Conservation (phyloP, 768 basidiomycete genomes). For the Phlebiopsis flavidoalba region DNA sequence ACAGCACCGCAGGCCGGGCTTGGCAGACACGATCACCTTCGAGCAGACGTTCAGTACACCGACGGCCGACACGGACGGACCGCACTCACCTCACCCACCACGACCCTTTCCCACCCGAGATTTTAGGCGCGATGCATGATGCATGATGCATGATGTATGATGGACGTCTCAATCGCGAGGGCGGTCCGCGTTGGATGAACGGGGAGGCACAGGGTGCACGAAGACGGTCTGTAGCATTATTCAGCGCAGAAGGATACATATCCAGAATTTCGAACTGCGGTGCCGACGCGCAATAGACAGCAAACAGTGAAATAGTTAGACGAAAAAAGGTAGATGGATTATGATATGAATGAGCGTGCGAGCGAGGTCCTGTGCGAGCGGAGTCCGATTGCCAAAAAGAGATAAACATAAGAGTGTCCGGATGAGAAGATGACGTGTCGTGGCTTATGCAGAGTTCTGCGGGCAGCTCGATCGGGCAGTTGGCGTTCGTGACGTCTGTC, state of each 20-base stretch:
- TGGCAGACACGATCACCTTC: too few species aligned
- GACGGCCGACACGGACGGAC: too few species aligned
- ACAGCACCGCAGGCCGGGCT: too few species aligned
- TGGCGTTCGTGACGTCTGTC: conserved; percentile 52
- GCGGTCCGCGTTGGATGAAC: too few species aligned
- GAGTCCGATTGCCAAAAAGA: background rate
- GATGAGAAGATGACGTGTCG: background rate
- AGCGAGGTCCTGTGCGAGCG: background rate
- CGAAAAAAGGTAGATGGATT: background rate
- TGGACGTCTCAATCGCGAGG: too few species aligned
- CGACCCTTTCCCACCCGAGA: too few species aligned
- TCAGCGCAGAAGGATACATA: conserved; percentile 1
- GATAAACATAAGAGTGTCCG: background rate
- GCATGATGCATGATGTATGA: too few species aligned
- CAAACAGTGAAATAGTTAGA: background rate
- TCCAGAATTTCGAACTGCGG: background rate
- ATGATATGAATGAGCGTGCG: background rate
- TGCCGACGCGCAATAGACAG: too few species aligned
- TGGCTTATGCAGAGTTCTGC: conserved; percentile 38
- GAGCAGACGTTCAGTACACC: too few species aligned
- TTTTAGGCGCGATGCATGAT: too few species aligned
- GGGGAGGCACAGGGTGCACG: background rate
- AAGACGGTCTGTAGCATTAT: background rate
- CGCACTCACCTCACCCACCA: too few species aligned
- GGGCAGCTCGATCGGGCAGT: conserved; percentile 68